Conservation (phyloP, 805 yeast species). For the Allodekkera sacchari region DNA sequence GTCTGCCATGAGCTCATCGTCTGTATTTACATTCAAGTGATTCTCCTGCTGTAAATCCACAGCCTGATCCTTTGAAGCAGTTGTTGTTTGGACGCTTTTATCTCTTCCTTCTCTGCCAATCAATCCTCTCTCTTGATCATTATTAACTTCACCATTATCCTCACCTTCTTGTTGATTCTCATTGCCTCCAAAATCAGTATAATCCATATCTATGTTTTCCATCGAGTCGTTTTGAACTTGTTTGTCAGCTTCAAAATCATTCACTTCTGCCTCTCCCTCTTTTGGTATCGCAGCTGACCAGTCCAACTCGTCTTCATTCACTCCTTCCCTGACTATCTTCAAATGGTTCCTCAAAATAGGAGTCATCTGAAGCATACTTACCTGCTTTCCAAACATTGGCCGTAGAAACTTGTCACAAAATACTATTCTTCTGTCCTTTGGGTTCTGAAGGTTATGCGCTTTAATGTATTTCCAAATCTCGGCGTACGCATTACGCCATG, state of each 20-base stretch:
- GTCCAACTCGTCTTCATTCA: constrained; percentile 2
- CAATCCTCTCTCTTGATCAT: too few relatives aligned
- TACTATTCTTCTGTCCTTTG: constrained; percentile 56
- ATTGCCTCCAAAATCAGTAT: constrained; percentile 9
- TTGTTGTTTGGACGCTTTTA: too few relatives aligned
- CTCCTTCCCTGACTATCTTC: constrained; percentile 1
- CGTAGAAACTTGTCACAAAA: constrained; percentile 51
- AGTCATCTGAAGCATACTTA: constrained; percentile 52
- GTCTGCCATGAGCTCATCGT: too few relatives aligned
- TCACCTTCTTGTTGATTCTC: too few relatives aligned
- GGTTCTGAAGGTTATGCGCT: constrained; percentile 53
- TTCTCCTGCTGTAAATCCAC: too few relatives aligned
- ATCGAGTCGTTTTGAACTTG: neutral
- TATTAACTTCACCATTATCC: constrained; percentile 11
- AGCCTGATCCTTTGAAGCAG: too few relatives aligned
- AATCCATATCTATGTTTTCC: neutral
- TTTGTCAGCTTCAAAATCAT: neutral
- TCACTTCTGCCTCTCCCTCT: neutral
- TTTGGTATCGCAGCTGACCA: neutral
- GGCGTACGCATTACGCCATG: constrained; percentile 68
- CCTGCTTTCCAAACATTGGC: constrained; percentile 51
- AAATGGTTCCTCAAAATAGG: constrained; percentile 38
- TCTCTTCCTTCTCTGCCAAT: too few relatives aligned
- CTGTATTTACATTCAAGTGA: too few relatives aligned
- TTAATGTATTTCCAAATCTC: constrained; percentile 65